A percentile compares a stretch with the other conserved stretches of the same genome.
Evolutionary conservation across 2,329 filamentous ascomycete genomes (phyloP).

Genomic region (Emergomyces pasteurianus): DNA sequence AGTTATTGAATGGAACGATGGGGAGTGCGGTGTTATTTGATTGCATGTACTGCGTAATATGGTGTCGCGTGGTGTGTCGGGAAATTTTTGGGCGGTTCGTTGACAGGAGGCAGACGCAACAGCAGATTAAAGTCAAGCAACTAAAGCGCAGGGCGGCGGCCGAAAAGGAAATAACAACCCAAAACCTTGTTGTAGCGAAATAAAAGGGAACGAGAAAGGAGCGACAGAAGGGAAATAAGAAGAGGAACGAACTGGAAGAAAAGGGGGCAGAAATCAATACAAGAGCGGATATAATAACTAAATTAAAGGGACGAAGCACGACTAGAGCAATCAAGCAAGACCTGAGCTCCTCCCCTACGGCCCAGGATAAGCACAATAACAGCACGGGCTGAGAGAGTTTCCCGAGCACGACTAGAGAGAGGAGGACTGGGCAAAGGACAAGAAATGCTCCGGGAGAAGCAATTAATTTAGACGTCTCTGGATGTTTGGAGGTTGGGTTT

Average conservation of each 20-base stretch:
- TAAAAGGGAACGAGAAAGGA: conserved; percentile 3
- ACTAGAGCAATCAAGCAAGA: background rate
- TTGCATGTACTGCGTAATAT: background rate
- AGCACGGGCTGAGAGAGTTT: background rate
- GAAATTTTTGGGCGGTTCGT: background rate
- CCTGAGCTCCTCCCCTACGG: background rate
- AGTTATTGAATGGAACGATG: background rate
- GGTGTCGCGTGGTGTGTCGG: background rate
- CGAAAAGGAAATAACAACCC: background rate
- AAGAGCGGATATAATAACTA: background rate
- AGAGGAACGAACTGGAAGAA: background rate
- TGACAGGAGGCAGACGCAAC: background rate
- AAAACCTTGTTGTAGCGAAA: background rate
- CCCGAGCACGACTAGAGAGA: background rate
- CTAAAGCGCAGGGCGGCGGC: background rate
- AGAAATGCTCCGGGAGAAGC: background rate
- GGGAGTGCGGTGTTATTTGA: background rate
- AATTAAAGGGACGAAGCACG: background rate
- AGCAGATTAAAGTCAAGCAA: background rate
- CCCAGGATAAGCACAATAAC: background rate
- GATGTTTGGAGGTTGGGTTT: background rate
- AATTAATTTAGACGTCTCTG: background rate
- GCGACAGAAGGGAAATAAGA: conserved; percentile 3
- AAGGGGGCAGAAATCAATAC: conserved; percentile 2
- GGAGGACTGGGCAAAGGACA: background rate